Evolutionary conservation across 352 stramenopile genomes (phyloP).

Genomic region (Globisporangium middletonii): DNA sequence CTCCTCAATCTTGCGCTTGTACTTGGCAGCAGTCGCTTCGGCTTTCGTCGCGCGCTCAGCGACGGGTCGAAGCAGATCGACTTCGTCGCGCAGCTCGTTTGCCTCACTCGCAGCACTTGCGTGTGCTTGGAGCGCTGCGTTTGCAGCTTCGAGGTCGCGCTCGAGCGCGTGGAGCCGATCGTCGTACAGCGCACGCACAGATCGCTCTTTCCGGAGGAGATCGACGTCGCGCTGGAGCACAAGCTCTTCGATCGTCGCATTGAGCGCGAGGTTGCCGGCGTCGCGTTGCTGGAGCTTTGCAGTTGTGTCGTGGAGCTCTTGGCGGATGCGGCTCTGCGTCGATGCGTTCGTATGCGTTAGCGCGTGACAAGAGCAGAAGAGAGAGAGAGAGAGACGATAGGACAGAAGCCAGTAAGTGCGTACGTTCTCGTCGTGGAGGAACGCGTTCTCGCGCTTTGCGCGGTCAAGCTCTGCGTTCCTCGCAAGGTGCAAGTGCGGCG

Average conservation of each 20-base stretch:
- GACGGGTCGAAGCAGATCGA: constrained; percentile 55
- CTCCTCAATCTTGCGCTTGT: constrained; percentile 68
- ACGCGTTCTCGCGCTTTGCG: constrained; percentile 38
- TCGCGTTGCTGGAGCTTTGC: constrained; percentile 19
- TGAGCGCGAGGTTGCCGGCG: constrained; percentile 23
- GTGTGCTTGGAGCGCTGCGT: constrained; percentile 29
- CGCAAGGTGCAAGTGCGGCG: constrained; percentile 32
- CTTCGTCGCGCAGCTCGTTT: constrained; percentile 42
- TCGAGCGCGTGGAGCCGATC: constrained; percentile 46
- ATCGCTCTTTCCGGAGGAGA: constrained; percentile 48
- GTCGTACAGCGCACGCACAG: constrained; percentile 40
- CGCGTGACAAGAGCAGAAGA: too few species aligned
- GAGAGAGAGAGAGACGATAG: too few species aligned
- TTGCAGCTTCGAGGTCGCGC: constrained; percentile 25
- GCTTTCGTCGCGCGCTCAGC: constrained; percentile 43
- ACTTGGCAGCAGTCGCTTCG: constrained; percentile 46
- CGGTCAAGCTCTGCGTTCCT: constrained; percentile 43
- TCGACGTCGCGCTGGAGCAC: constrained; percentile 42
- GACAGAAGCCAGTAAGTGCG: constrained; percentile 1
- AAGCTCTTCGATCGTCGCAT: constrained; percentile 27
- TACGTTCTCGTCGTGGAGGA: constrained; percentile 65
- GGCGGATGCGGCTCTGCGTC: constrained; percentile 30
- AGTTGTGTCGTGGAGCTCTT: constrained; percentile 20
- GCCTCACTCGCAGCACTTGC: constrained; percentile 29
- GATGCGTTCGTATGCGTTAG: too few species aligned